Evolutionary conservation across 106 monocot species (phyloP).

Genomic region (Narthecium ossifragum): DNA sequence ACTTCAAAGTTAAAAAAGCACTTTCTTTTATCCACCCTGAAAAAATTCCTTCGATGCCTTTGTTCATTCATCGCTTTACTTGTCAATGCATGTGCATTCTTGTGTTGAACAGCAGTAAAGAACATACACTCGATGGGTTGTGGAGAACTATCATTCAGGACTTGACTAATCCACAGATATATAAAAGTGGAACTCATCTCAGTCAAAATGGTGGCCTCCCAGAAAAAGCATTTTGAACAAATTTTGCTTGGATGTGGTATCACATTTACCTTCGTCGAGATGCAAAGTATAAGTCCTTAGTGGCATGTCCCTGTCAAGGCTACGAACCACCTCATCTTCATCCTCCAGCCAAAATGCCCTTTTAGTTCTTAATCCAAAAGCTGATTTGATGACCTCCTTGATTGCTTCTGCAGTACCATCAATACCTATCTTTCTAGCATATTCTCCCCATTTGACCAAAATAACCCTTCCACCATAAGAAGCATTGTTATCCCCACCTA

Average conservation of each 20-base stretch:
- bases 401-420: constrained; percentile 95
- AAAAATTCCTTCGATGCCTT: too few species aligned
- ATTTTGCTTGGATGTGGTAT: not conserved
- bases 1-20: too few species aligned
- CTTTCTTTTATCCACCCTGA: too few species aligned
- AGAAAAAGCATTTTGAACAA: not conserved
- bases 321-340: constrained; percentile 90
- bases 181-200: too few species aligned
- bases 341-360: constrained; percentile 97
- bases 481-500: constrained; percentile 55
- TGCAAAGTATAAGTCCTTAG: constrained; percentile 80
- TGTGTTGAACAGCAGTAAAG: too few species aligned
- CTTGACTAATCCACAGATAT: too few species aligned
- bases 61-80: too few species aligned
- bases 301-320: constrained; percentile 93
- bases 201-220: too few species aligned
- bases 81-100: too few species aligned
- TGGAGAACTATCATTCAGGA: too few species aligned
- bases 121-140: too few species aligned
- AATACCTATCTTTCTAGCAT: constrained; percentile 85
- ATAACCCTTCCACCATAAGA: constrained; percentile 81
- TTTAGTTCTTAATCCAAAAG: constrained; percentile 84
- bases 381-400: constrained; percentile 90
- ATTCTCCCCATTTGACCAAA: constrained; percentile 78
- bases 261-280: constrained; percentile 75